Percentiles rank a stretch among this genome's conserved stretches.
Evolutionary conservation across 495 filamentous ascomycete genomes (phyloP).

Genomic region (Astrothelium subdiscretum): DNA sequence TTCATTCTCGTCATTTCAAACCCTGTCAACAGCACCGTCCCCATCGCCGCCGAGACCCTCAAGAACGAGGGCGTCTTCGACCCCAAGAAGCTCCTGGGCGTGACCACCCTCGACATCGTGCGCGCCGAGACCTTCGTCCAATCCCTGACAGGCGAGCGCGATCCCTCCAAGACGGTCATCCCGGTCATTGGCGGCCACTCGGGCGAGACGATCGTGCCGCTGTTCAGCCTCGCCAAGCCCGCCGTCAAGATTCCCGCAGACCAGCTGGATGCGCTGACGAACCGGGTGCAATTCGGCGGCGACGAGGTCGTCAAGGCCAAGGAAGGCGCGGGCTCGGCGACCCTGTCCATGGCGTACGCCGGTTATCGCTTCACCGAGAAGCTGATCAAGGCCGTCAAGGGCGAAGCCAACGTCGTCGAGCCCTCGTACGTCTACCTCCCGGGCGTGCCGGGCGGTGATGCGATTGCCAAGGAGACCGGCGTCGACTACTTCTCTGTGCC

Average conservation of each 20-base stretch:
- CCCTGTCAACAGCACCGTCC: constrained; percentile 97
- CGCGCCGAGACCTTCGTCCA: constrained; percentile 95
- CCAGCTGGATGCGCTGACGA: constrained; percentile 74
- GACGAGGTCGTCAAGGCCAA: constrained; percentile 98
- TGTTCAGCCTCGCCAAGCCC: constrained; percentile 84
- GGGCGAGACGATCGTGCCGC: constrained; percentile 92
- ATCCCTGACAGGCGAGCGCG: constrained; percentile 66
- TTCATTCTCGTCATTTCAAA: constrained; percentile 96
- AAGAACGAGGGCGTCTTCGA: constrained; percentile 89
- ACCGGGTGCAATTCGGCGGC: constrained; percentile 95
- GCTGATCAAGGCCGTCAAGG: constrained; percentile 75
- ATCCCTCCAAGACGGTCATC: constrained; percentile 68
- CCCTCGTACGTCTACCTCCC: constrained; percentile 91
- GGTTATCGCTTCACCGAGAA: constrained; percentile 91
- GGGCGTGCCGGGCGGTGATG: constrained; percentile 77
- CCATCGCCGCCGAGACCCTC: constrained; percentile 91
- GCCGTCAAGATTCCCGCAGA: constrained; percentile 69
- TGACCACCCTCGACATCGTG: constrained; percentile 95
- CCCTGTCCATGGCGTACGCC: constrained; percentile 94
- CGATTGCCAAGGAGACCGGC: constrained; percentile 67
- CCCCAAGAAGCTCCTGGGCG: constrained; percentile 87
- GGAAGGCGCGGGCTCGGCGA: constrained; percentile 89
- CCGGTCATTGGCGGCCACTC: constrained; percentile 96
- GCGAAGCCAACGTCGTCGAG: constrained; percentile 84
- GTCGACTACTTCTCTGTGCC: constrained; percentile 93